A percentile compares a stretch with the other conserved stretches of the same genome.
Conservation (phyloP, 495 filamentous ascomycete species). For the Lichenothelia convexa region DNA sequence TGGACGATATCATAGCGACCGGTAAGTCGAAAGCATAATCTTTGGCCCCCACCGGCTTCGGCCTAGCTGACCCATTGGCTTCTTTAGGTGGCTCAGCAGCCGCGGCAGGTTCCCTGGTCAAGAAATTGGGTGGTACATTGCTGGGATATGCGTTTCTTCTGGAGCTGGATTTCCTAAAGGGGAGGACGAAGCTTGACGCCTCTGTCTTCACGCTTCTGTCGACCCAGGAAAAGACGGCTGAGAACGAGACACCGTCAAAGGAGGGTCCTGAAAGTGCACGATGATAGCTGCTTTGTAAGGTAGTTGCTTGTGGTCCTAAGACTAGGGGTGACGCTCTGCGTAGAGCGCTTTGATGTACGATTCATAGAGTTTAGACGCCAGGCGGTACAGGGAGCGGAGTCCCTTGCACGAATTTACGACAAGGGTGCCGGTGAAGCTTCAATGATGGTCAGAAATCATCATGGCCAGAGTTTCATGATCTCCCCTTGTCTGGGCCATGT, state of each 20-base stretch:
- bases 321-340: no score
- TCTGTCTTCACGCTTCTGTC: conserved; percentile 71
- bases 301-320: no score
- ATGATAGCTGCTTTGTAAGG: no score
- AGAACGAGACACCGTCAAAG: neutral
- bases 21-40: conserved; percentile 44
- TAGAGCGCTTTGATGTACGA: no score
- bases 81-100: conserved; percentile 68
- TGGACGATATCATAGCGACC: conserved; percentile 97
- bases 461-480: no score
- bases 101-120: conserved; percentile 71
- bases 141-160: conserved; percentile 88
- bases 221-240: conserved; percentile 27
- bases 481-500: no score
- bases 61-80: neutral
- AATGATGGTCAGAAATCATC: no score
- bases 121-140: conserved; percentile 65
- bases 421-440: no score
- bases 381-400: no score
- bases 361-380: no score
- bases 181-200: conserved; percentile 70
- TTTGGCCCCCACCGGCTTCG: conserved; percentile 1
- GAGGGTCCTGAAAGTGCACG: no score
- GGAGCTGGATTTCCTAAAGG: conserved; percentile 88
- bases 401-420: no score